Evolutionary conservation across 2,329 filamentous ascomycete genomes (phyloP), one percentile per base, ranked within the genome.

Genomic region (Dothistroma septosporum): DNA sequence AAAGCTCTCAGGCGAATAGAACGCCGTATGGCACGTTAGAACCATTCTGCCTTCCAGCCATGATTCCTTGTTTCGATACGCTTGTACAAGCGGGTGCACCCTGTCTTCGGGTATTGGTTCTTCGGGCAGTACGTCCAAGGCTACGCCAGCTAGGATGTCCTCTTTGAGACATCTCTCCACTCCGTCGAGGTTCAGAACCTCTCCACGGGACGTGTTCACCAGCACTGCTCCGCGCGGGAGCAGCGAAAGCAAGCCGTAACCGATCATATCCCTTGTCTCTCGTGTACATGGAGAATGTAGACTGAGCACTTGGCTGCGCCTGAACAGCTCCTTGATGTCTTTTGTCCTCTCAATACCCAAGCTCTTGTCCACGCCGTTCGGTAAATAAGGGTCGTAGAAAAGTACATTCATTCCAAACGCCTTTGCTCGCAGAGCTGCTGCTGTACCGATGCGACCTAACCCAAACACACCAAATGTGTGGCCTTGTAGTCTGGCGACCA

Each of bases 241-340:
- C 4, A 73, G 60, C 1, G 68, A 70, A 0, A 73, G 68, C 16
- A 73, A 55, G 0, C 69, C 66, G 55, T 72, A 72, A 11, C 58
- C 65, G n/a, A 73, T 67, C 54, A 67, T 55, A 11, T 63, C 59
- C 31, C 68, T 58, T 1, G 70, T 73, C 85, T 94, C 77, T 84
- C 90, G 14, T 90, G 90, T 75, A 89, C 91, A 22, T 82, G 90
- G 68, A 83, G 87, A 74, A 86, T 90, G 54, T 76, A 96, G 58
- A 82, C 88, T 67, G 85, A 88, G 68, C 83, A 90, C 74, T 80
- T 87, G 60, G 74, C 82, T 64, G 66, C 75, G 57, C 70, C 72
- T 70, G 74, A 73, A 73, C 5, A 73, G 64, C 47, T 73, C 70
- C 33, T 66, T 65, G 52, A 73, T 63, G 56, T 69, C 67, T 55